Base-by-base conservation (phyloP, 768 basidiomycete species). In the Cyathus striatus region DNA sequence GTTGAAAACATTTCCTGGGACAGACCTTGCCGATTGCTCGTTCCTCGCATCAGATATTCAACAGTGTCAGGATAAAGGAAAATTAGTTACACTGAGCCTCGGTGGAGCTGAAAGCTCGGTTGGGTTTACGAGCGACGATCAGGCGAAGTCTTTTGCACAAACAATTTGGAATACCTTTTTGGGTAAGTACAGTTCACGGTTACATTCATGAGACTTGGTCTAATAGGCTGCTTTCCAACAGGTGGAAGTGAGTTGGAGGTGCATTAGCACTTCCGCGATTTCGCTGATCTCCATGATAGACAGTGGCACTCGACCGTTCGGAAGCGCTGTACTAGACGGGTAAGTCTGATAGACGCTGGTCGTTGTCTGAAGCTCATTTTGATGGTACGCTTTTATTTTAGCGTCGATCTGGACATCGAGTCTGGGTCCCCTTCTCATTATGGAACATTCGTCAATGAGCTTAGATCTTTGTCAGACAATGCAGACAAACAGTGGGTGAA, bases 391-490 rank as follows among this genome's bases (percentile, higher is more conserved):
- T n/a, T n/a, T 30, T 35, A 39, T 13, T 30, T 3, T 39, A 78
- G 74, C 17, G 60, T 86, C 45, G 85, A 88, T 59, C 58, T 88
- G 37, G 85, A 86, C 54, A 83, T 88, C 43, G 85, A 87, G 58
- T 72, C 75, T 21, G 84, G 84, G 9, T 64, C 65, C 3, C 56
- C 65, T 9, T 65, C 71, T 3, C 64, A 71, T 42, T 81, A 78
- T 49, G 67, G 66, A 17, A 70, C 73, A 1, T 77, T 81, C 49
- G 74, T 79, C 26, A 74, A 64, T 41, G 64, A 70, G 42, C 61
- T 84, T 18, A 66, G 78, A 23, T 62, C 75, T 6, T 67, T 76
- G 24, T 63, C 73, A 9, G 63, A 64, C 38, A 67, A 67, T 17
- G 70, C 73, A 4, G 62, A 54, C 48, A 85, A 83, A 63, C 56